Conservation (phyloP, 2,329 filamentous ascomycete species). For the Septoria linicola region DNA sequence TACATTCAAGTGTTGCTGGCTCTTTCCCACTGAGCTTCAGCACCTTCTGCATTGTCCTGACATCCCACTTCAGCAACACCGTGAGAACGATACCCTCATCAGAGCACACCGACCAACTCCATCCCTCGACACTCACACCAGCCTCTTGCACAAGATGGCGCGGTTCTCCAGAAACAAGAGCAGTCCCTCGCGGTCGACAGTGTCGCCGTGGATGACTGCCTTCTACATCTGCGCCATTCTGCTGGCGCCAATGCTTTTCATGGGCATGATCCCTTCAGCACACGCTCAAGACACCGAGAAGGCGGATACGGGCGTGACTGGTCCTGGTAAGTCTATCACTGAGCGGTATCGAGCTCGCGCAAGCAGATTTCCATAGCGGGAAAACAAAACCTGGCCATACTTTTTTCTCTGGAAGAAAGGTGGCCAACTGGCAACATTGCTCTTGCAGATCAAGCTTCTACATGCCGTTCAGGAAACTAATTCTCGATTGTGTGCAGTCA, state of each 20-base stretch:
- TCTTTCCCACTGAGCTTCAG: not conserved
- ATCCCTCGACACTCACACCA: slow-evolving; percentile 22
- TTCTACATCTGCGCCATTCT: slow-evolving; percentile 91
- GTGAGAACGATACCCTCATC: not conserved
- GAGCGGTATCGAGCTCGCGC: not conserved
- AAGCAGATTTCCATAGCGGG: not conserved
- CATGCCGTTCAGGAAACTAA: slow-evolving; percentile 8
- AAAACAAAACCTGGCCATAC: too few species aligned
- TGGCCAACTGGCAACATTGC: not conserved
- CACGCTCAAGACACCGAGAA: slow-evolving; percentile 70
- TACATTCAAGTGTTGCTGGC: not conserved
- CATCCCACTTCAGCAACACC: not conserved
- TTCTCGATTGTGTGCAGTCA: slow-evolving; percentile 56
- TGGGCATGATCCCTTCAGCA: slow-evolving; percentile 59
- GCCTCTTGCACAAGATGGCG: slow-evolving; percentile 36
- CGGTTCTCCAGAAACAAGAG: slow-evolving; percentile 37
- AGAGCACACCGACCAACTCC: slow-evolving; percentile 8
- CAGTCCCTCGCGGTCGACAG: slow-evolving; percentile 27
- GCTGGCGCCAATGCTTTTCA: slow-evolving; percentile 77
- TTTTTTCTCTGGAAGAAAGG: too few species aligned
- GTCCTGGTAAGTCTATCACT: slow-evolving; percentile 57
- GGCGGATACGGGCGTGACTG: slow-evolving; percentile 68
- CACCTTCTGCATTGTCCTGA: not conserved
- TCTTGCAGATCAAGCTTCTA: too few species aligned
- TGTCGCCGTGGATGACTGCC: slow-evolving; percentile 69